Conservation (phyloP, 1,284 basidiomycete species). For the Inonotus obliquus region DNA sequence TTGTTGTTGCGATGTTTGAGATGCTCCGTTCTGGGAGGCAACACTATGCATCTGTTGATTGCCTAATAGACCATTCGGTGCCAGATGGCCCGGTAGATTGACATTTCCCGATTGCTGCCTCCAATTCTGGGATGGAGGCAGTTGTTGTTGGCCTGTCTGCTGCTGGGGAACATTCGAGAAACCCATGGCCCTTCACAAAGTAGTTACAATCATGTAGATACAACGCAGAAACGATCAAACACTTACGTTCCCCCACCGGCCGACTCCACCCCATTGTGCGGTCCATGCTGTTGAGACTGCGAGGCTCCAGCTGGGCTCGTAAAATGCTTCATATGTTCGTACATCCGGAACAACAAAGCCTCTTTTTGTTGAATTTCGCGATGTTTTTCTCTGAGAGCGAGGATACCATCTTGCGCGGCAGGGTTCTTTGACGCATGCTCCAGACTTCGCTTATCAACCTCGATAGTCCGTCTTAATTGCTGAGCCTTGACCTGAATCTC, state of each 20-base stretch:
- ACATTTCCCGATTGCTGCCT: not conserved
- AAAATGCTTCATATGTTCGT: not conserved
- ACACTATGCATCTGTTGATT: not conserved
- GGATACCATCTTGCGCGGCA: not conserved
- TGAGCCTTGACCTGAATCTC: constrained; percentile 4
- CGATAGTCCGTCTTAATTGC: constrained; percentile 9
- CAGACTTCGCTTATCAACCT: constrained; percentile 1
- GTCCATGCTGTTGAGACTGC: constrained; percentile 1
- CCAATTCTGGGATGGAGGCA: not conserved
- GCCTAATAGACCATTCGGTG: not conserved
- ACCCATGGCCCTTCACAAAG: not conserved
- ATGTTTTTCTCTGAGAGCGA: not conserved
- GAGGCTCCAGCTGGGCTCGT: not conserved
- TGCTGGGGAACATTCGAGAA: constrained; percentile 5
- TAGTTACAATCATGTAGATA: not conserved
- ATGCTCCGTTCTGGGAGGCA: not conserved
- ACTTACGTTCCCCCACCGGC: not conserved
- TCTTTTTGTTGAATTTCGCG: not conserved
- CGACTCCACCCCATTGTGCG: not conserved
- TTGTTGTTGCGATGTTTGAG: not conserved
- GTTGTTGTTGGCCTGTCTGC: not conserved
- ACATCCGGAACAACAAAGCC: not conserved
- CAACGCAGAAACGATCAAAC: not conserved
- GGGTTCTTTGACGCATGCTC: not conserved
- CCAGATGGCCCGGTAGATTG: not conserved